These are phyloP conservation scores for Penicillium hordei DNA, from an alignment of 2,329 filamentous ascomycete genomes.

Conservation along the genomic window DNA sequence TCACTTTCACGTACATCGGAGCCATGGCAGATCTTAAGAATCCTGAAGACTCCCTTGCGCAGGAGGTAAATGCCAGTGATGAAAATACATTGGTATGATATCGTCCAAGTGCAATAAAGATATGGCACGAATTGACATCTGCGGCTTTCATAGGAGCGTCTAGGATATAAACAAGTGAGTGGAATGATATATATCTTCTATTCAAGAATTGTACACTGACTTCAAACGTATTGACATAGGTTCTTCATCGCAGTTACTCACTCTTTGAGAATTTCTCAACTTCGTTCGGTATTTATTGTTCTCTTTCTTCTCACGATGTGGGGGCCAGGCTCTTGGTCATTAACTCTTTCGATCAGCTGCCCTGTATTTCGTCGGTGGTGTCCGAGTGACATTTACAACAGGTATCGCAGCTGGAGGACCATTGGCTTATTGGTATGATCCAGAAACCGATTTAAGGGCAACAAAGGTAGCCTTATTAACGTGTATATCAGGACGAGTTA, in stretches of 20 bases:
- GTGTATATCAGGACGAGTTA: slow-evolving; percentile 53
- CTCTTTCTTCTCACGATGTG: neutral
- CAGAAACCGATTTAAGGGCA: neutral
- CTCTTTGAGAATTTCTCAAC: neutral
- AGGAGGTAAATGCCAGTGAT: neutral
- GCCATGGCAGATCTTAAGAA: neutral
- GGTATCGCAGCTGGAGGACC: slow-evolving; percentile 62
- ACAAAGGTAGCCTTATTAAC: neutral
- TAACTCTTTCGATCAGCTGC: slow-evolving; percentile 46
- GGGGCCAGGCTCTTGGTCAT: neutral
- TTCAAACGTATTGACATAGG: neutral
- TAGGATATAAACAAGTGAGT: neutral
- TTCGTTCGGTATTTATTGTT: neutral
- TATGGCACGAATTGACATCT: neutral
- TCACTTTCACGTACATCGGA: neutral
- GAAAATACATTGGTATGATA: neutral
- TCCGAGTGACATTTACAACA: slow-evolving; percentile 61
- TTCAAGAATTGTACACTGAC: neutral
- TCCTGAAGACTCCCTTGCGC: neutral
- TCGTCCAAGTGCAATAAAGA: neutral
- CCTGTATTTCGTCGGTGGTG: slow-evolving; percentile 61
- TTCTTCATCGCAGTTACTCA: neutral
- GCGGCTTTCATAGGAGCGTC: neutral
- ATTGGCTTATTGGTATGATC: slow-evolving; percentile 51
- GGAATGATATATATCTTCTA: neutral